Percentiles rank a stretch among this genome's conserved stretches.
phyloP scores from a whole-genome alignment of 306 rosid species.

The Acacia acuminata region DNA sequence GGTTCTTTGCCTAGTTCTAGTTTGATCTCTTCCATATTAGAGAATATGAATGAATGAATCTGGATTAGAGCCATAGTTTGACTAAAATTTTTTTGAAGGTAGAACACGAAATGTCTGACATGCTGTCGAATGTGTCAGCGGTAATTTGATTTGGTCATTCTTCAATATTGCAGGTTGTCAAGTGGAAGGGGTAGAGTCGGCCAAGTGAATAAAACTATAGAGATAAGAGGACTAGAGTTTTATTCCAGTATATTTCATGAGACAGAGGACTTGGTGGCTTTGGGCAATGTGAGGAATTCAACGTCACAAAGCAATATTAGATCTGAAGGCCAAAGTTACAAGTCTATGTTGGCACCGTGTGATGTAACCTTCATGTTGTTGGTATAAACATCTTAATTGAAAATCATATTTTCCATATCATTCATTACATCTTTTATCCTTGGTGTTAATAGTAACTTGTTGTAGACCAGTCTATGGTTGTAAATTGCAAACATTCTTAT shows the following conservation, averaged over 20 bases:
- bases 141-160: constrained; percentile 27
- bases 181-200: constrained; percentile 58
- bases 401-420: background rate
- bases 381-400: constrained; percentile 51
- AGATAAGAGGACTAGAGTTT: constrained; percentile 74
- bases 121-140: constrained; percentile 15
- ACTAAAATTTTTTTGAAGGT: constrained; percentile 27
- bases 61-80: constrained; percentile 10
- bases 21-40: background rate
- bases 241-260: constrained; percentile 63
- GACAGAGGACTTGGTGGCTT: constrained; percentile 43
- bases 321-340: constrained; percentile 39
- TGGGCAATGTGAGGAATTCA: constrained; percentile 42
- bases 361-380: constrained; percentile 68
- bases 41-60: constrained; percentile 23
- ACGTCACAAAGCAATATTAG: constrained; percentile 30
- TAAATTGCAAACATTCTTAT: background rate
- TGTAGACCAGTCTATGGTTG: background rate
- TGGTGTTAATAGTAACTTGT: background rate
- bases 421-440: constrained; percentile 17
- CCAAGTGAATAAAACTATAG: constrained; percentile 72
- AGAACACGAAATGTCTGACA: constrained; percentile 8
- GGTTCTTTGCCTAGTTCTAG: constrained; percentile 17
- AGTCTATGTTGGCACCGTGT: constrained; percentile 79
- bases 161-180: constrained; percentile 55